Evolutionary conservation across 164 flowering plant genomes (phyloP).

Genomic region (Chimonanthus salicifolius): DNA sequence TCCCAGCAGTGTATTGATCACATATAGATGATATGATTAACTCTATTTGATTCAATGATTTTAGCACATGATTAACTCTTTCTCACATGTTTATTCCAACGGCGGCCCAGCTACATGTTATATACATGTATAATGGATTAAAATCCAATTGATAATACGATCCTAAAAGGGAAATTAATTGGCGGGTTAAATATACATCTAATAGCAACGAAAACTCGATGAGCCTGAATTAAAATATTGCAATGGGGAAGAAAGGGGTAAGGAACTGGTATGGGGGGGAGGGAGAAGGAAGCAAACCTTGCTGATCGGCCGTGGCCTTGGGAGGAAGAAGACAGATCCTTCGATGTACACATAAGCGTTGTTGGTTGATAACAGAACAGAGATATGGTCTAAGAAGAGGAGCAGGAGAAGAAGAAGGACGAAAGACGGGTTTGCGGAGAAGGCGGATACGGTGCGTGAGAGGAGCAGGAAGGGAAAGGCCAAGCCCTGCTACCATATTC

Average conservation of each 20-base stretch:
- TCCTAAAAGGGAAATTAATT: neutral
- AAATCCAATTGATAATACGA: too few species aligned
- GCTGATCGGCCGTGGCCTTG: slow-evolving; percentile 24
- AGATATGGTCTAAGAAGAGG: slow-evolving; percentile 3
- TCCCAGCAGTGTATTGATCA: too few species aligned
- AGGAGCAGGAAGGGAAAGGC: slow-evolving; percentile 20
- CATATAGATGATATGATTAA: too few species aligned
- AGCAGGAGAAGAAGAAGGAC: slow-evolving; percentile 10
- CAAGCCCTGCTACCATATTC: slow-evolving; percentile 22
- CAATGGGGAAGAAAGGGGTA: neutral
- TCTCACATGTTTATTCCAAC: too few species aligned
- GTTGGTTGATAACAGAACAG: neutral
- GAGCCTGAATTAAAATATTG: neutral
- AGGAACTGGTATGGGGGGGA: neutral
- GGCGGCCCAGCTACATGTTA: too few species aligned
- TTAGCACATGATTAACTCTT: too few species aligned
- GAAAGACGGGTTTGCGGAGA: slow-evolving; percentile 8
- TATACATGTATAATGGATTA: too few species aligned
- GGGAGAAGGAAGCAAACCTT: slow-evolving; percentile 10
- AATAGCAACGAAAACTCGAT: neutral
- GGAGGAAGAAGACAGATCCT: slow-evolving; percentile 10
- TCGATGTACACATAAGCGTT: slow-evolving; percentile 2
- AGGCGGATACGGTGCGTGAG: neutral
- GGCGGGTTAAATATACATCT: neutral
- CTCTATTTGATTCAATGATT: too few species aligned